Evolutionary conservation across 768 basidiomycete species (phyloP).

Genomic region (Russula compacta): DNA sequence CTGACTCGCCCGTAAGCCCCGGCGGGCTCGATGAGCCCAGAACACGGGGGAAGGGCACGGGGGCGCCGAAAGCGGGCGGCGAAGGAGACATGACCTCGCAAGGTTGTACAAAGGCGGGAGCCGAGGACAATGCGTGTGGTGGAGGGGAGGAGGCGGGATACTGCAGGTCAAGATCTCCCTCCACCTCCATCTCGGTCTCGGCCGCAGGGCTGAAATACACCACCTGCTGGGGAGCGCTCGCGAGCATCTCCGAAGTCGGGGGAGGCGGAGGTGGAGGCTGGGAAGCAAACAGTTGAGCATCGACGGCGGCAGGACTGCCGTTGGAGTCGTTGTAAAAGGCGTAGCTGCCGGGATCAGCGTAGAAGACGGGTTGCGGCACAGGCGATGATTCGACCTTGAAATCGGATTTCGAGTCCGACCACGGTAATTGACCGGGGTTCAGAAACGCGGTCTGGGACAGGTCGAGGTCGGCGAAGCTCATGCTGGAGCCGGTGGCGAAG

Average conservation of each 20-base stretch:
- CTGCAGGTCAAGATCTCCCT: not conserved
- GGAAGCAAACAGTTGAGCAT: constrained; percentile 6
- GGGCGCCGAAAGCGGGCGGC: not conserved
- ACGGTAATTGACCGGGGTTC: constrained; percentile 11
- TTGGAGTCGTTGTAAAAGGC: constrained; percentile 12
- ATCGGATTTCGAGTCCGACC: constrained; percentile 11
- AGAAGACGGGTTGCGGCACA: not conserved
- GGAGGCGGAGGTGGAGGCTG: constrained; percentile 2
- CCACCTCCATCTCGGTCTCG: constrained; percentile 11
- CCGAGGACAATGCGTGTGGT: not conserved
- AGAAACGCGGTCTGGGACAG: constrained; percentile 10
- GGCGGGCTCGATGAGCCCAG: constrained; percentile 18
- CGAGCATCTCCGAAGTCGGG: not conserved
- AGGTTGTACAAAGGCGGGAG: constrained; percentile 6
- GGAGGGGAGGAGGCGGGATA: not conserved
- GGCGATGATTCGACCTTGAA: constrained; percentile 10
- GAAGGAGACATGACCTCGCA: constrained; percentile 16
- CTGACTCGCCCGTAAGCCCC: constrained; percentile 14
- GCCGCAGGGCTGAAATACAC: constrained; percentile 6
- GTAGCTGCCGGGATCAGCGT: constrained; percentile 10
- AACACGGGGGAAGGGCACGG: constrained; percentile 8
- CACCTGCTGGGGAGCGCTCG: constrained; percentile 6
- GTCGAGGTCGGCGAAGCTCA: constrained; percentile 11
- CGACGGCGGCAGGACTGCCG: not conserved
- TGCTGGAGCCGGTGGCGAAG: not conserved